Conservation (phyloP, 192 early-diverging fungal species). For the Obelidium mucronatum region DNA sequence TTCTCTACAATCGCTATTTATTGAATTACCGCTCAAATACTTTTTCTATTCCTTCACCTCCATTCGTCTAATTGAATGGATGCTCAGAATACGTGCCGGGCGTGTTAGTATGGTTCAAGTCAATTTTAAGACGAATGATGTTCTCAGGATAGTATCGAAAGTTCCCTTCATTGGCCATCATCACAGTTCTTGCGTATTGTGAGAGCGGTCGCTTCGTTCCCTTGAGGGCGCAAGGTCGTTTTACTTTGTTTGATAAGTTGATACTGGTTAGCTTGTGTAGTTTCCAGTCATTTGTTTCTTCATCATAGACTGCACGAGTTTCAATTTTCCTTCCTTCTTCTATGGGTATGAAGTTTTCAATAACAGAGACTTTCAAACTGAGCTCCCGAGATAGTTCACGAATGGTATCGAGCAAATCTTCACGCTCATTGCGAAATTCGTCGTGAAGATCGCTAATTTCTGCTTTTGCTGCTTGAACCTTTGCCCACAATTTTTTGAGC, state of each 20-base stretch:
- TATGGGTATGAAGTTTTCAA: constrained; percentile 66
- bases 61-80: neutral
- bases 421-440: constrained; percentile 64
- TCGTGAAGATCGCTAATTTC: constrained; percentile 69
- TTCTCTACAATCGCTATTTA: no score
- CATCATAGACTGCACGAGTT: constrained; percentile 55
- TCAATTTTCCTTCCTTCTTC: constrained; percentile 63
- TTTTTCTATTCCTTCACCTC: no score
- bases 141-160: constrained; percentile 56
- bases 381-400: constrained; percentile 65
- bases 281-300: constrained; percentile 63
- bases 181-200: constrained; percentile 56
- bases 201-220: constrained; percentile 54
- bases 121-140: constrained; percentile 56
- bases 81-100: neutral
- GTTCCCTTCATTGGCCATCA: constrained; percentile 49
- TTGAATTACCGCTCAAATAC: no score
- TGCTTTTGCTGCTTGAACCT: constrained; percentile 57
- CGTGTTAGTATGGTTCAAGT: neutral
- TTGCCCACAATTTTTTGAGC: constrained; percentile 64
- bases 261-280: constrained; percentile 46
- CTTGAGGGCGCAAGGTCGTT: constrained; percentile 46
- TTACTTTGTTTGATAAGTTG: constrained; percentile 49
- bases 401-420: constrained; percentile 67
- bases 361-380: constrained; percentile 58